These are phyloP conservation scores for Aspergillus candidus DNA, from an alignment of 2,329 filamentous ascomycete genomes.

Conservation along the genomic window DNA sequence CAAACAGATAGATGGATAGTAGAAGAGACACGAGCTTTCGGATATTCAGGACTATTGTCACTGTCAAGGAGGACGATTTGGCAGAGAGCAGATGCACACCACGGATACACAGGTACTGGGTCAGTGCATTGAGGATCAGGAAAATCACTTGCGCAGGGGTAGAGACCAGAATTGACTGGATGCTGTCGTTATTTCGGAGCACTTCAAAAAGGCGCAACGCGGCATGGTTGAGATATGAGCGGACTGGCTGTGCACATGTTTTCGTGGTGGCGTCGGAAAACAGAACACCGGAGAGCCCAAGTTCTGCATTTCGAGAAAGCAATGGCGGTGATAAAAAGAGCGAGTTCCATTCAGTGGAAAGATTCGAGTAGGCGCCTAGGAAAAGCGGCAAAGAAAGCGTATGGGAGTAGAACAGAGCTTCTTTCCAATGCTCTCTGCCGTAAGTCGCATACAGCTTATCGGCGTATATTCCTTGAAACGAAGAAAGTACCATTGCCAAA, in stretches of 20 bases:
- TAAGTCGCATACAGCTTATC: slow-evolving; percentile 82
- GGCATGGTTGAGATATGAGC: slow-evolving; percentile 11
- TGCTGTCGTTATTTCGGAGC: neutral
- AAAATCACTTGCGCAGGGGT: slow-evolving; percentile 34
- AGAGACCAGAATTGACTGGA: slow-evolving; percentile 21
- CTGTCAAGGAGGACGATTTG: slow-evolving; percentile 81
- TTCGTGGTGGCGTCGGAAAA: too few species aligned
- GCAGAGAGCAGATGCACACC: slow-evolving; percentile 93
- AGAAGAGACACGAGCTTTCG: slow-evolving; percentile 87
- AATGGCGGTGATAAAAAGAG: slow-evolving; percentile 23
- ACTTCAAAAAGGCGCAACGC: slow-evolving; percentile 38
- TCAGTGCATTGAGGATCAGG: slow-evolving; percentile 57
- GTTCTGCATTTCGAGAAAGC: too few species aligned
- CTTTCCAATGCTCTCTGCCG: slow-evolving; percentile 78
- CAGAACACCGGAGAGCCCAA: too few species aligned
- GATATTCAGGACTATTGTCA: slow-evolving; percentile 94
- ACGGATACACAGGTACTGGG: slow-evolving; percentile 90
- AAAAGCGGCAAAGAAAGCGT: slow-evolving; percentile 43
- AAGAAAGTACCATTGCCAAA: slow-evolving; percentile 80
- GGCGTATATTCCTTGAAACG: slow-evolving; percentile 91
- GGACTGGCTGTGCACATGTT: too few species aligned
- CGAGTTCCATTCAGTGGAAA: slow-evolving; percentile 31
- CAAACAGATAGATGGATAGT: slow-evolving; percentile 89
- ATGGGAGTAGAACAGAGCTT: slow-evolving; percentile 92
- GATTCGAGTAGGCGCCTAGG: slow-evolving; percentile 30